A percentile compares a stretch with the other conserved stretches of the same genome.
Evolutionary conservation across 805 yeast species (phyloP).

Genomic region (Candida loeiensis): DNA sequence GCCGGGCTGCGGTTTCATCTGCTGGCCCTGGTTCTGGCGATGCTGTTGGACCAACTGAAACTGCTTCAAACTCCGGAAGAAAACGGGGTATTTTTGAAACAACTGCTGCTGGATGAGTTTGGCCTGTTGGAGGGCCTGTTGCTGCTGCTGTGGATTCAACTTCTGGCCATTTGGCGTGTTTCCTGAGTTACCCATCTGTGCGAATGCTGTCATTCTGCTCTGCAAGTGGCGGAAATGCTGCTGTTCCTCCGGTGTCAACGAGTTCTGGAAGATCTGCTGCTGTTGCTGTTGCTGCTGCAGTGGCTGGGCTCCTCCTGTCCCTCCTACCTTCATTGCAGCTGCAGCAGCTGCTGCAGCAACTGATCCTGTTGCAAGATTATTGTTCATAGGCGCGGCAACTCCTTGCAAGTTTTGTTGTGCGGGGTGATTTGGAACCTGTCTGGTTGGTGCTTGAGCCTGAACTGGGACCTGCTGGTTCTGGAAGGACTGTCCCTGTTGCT

Average conservation of each 20-base stretch:
- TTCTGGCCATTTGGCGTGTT: conserved; percentile 40
- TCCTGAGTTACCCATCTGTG: conserved; percentile 42
- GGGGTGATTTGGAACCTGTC: not conserved
- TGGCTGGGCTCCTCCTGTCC: conserved; percentile 6
- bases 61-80: conserved; percentile 26
- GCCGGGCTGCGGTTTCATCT: conserved; percentile 7
- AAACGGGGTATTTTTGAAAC: conserved; percentile 24
- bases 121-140: conserved; percentile 42
- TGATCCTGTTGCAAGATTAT: not conserved
- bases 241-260: conserved; percentile 41
- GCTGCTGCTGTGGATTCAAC: conserved; percentile 42
- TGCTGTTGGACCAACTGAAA: conserved; percentile 25
- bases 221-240: conserved; percentile 40
- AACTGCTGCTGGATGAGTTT: conserved; percentile 28
- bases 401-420: not conserved
- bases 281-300: conserved; percentile 39
- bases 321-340: conserved; percentile 2
- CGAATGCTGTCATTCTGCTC: conserved; percentile 36
- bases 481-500: conserved; percentile 5
- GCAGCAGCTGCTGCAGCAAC: conserved; percentile 3
- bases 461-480: conserved; percentile 4
- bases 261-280: conserved; percentile 43
- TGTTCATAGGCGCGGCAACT: not conserved
- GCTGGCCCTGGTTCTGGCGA: conserved; percentile 16
- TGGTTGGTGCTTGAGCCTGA: conserved; percentile 1